Evolutionary conservation across 1,284 basidiomycete species (phyloP), one percentile per base, ranked within the genome.

Genomic region (Porogramme epimiltina): DNA sequence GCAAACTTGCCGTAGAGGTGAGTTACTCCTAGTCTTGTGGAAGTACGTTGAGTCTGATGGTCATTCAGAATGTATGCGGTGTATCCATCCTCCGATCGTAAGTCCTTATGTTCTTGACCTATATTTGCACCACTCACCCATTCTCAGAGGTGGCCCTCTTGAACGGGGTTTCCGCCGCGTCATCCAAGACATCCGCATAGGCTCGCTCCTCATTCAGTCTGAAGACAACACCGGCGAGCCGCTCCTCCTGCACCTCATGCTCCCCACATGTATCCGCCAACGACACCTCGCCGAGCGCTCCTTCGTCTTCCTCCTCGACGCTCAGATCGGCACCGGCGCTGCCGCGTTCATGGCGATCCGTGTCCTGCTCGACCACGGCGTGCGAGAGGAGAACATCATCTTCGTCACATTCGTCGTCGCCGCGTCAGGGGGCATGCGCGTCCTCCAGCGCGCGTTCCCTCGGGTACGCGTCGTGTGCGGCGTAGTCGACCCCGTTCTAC

Each of bases 261-360:
- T 98, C 15, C 96, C 96, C 0, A 66, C 77, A 2, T 85, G 76
- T 62, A 69, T 97, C 47, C 87, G 89, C 38, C 73, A 80, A 36
- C 75, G 84, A 36, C 74, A 83, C 49, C 73, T 76, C 36, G 92
- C 94, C 1, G 68, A 75, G 52, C 74, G 88, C 39, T 77, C 90
- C 2, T 93, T 86, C 75, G 94, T 96, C 1, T 87, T 98, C 66
- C 71, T 99, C n/a, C 77, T 98, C 26, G 96, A 98, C 66, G 91
- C 92, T 3, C 95, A 96, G 85, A 94, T 98, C 69, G 94, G 93
- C 4, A 98, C 95, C 0, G 96, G 89, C 2, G 95, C 96, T 0
- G 87, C 95, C 3, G 95, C 93, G 0, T 89, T 95, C 70, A 98
- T 98, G 96, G 91, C 94, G 0, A 91, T 99, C 51, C 87, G 96